Percentiles rank a stretch among this genome's conserved stretches.
phyloP scores from a whole-genome alignment of 2,329 filamentous ascomycete genomes.

The Diaporthe sp. region DNA sequence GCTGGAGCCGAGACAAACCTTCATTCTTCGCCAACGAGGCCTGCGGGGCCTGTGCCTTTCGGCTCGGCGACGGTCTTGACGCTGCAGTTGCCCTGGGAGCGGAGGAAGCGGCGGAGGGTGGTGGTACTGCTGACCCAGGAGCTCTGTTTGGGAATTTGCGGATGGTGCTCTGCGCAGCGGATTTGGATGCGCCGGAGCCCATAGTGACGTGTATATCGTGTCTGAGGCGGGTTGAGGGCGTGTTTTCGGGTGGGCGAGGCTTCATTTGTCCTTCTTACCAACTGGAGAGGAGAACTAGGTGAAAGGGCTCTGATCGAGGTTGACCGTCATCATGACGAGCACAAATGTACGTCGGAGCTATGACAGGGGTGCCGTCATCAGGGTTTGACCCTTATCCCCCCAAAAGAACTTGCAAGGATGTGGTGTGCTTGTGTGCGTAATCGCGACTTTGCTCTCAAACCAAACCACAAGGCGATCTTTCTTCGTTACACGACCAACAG shows the following conservation, averaged over 20 bases:
- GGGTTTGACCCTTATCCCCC: neutral
- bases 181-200: constrained; percentile 35
- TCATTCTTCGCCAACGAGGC: constrained; percentile 40
- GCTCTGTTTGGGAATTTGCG: constrained; percentile 42
- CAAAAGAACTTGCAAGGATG: neutral
- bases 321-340: constrained; percentile 30
- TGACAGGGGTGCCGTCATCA: neutral
- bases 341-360: neutral
- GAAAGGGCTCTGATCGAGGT: neutral
- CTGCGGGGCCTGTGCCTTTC: constrained; percentile 27
- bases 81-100: constrained; percentile 19
- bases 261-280: neutral
- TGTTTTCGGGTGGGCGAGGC: too few relatives aligned
- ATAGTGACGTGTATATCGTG: neutral
- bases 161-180: constrained; percentile 32
- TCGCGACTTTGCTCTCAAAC: too few relatives aligned
- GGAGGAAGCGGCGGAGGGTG: constrained; percentile 11
- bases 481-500: neutral
- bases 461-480: neutral
- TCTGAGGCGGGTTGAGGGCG: neutral
- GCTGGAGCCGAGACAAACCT: constrained; percentile 32
- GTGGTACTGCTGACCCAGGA: constrained; percentile 37
- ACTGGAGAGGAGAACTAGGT: neutral
- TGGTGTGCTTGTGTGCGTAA: neutral
- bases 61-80: constrained; percentile 12